Conservation (phyloP, 1,139 yeast genomes). For the Pichia sp. region DNA sequence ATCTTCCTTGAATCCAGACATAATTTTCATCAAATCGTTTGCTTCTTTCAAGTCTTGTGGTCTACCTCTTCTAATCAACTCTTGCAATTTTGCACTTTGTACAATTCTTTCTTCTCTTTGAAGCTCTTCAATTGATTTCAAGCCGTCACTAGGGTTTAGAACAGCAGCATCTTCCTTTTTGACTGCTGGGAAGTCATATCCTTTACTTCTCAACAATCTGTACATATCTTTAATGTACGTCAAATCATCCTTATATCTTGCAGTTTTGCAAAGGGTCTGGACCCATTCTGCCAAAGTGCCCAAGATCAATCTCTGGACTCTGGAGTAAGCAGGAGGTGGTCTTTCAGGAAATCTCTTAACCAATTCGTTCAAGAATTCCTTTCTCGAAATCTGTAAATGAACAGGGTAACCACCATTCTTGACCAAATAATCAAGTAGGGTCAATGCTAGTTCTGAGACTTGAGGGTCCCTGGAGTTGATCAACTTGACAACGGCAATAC, state of each 20-base stretch:
- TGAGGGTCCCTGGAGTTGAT: slow-evolving; percentile 81
- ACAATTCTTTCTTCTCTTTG: slow-evolving; percentile 91
- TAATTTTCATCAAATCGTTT: slow-evolving; percentile 89
- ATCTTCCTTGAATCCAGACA: slow-evolving; percentile 97
- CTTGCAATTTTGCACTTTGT: slow-evolving; percentile 92
- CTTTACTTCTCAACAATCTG: slow-evolving; percentile 79
- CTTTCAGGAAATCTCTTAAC: slow-evolving; percentile 92
- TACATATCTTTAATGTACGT: slow-evolving; percentile 96
- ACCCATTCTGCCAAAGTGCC: slow-evolving; percentile 97
- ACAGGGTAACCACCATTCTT: slow-evolving; percentile 98
- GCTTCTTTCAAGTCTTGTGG: slow-evolving; percentile 97
- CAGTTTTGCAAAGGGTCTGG: slow-evolving; percentile 86
- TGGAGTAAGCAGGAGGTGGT: slow-evolving; percentile 80
- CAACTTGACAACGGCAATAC: slow-evolving; percentile 77
- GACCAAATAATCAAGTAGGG: slow-evolving; percentile 75
- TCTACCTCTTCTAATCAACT: slow-evolving; percentile 88
- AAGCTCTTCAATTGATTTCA: slow-evolving; percentile 83
- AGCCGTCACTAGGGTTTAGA: slow-evolving; percentile 81
- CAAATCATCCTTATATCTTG: slow-evolving; percentile 85
- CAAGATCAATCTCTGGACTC: slow-evolving; percentile 76
- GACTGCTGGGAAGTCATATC: slow-evolving; percentile 85
- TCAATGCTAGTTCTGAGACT: slow-evolving; percentile 56
- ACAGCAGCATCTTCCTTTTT: slow-evolving; percentile 91
- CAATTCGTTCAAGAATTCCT: slow-evolving; percentile 88
- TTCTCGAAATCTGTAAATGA: slow-evolving; percentile 89